Base-by-base conservation (phyloP, 352 stramenopile genomes). In the Phytophthora boehmeriae region DNA sequence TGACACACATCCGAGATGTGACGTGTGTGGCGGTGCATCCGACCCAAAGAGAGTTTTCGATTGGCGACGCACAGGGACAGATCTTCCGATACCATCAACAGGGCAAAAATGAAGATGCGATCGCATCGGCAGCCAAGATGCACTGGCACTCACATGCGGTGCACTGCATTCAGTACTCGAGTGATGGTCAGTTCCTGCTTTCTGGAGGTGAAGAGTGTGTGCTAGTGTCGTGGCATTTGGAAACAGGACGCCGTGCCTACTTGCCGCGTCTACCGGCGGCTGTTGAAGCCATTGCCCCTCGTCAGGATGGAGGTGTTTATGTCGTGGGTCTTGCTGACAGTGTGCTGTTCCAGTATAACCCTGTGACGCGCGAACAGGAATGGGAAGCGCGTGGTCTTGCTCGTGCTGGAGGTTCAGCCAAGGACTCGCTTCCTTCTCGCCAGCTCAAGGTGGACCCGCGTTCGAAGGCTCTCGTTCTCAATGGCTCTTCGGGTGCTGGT, bases 81-180 rank as follows among this genome's bases (percentile, higher is more conserved):
- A 86, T 95, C 39, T 81, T 80, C 54, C 74, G 78, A 1, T 87
- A 78, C 63, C 58, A 84, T 42, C 22, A 63, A 32, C 48, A 61
- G 5, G 51, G 23, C 4, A 19, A 17, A 11, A 54, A 44, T 16
- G 61, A 22, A 42, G 34, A 65, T 10, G 17, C 11, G 8, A 6
- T 42, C 1, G n/a, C 32, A 2, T 76, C 69, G 9, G 76, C 64
- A 0, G 71, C 80, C 30, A 89, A 83, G 62, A 76, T 94, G 68
- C 89, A 97, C 65, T 97, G 89, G 89, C 89, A 97, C 59, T 75
- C 89, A 25, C 86, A 97, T 46, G 76, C 80, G 1, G 84, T 97
- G 11, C 57, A 70, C 45, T 91, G 79, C 32, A 27, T 96, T 2
- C 63, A 73, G 45, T 96, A 93, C 76, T 87, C 85, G 23, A 75